Evolutionary conservation across 2,329 filamentous ascomycete genomes (phyloP).

Genomic region (Grosmannia clavigera): DNA sequence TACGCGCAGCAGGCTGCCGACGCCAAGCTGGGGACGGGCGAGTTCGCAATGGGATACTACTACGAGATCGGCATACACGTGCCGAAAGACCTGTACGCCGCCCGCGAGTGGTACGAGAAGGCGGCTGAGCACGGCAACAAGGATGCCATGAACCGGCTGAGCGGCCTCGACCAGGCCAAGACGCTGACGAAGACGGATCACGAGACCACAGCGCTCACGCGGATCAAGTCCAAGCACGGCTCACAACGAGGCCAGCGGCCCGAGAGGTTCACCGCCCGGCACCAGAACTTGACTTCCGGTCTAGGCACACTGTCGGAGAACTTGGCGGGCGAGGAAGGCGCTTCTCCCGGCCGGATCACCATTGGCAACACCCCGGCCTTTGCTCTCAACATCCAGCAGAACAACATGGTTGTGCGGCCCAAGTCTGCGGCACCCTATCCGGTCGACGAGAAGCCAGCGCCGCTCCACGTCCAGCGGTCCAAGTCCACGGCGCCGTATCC

Average conservation of each 20-base stretch:
- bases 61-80: conserved; percentile 92
- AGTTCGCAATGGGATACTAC: conserved; percentile 97
- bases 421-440: conserved; percentile 58
- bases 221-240: conserved; percentile 73
- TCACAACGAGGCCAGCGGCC: conserved; percentile 52
- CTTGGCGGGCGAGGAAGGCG: conserved; percentile 13
- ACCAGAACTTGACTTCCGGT: conserved; percentile 17
- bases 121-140: conserved; percentile 85
- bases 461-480: conserved; percentile 29
- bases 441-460: conserved; percentile 48
- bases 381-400: conserved; percentile 33
- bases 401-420: conserved; percentile 26
- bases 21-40: conserved; percentile 72
- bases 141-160: conserved; percentile 70
- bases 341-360: not conserved
- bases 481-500: conserved; percentile 40
- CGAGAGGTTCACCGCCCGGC: conserved; percentile 37
- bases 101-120: conserved; percentile 78
- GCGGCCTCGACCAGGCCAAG: conserved; percentile 71
- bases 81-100: conserved; percentile 69
- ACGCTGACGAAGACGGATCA: conserved; percentile 84
- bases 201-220: conserved; percentile 76
- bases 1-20: conserved; percentile 82
- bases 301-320: conserved; percentile 39
- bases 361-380: conserved; percentile 33